phyloP scores from a whole-genome alignment of 2,329 filamentous ascomycete species.

The Colletotrichum eleusines region DNA sequence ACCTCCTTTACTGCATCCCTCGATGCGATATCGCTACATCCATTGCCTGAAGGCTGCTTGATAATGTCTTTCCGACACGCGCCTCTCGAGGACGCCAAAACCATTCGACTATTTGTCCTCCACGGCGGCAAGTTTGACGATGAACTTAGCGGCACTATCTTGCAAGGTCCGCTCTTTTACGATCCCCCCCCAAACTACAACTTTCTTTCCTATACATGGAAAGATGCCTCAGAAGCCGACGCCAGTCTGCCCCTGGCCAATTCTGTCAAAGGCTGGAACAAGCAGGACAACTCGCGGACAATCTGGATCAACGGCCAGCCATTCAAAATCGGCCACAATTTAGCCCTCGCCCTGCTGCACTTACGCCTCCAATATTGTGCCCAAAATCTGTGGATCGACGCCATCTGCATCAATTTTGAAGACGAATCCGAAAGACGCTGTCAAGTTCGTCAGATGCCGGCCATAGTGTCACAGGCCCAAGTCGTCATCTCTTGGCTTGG shows the following conservation, averaged over 20 bases:
- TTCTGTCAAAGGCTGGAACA: background rate
- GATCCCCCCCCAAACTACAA: background rate
- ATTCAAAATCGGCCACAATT: background rate
- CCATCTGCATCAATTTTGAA: background rate
- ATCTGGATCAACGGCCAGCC: background rate
- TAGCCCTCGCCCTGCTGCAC: background rate
- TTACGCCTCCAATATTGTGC: background rate
- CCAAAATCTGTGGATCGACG: background rate
- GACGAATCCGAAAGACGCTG: background rate
- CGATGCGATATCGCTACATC: background rate
- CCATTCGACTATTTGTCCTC: background rate
- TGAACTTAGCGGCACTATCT: background rate
- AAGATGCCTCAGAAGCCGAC: background rate
- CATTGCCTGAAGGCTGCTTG: background rate
- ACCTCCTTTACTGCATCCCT: background rate
- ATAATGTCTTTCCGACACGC: background rate
- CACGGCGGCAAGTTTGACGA: background rate
- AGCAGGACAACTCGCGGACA: background rate
- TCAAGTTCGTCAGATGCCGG: background rate
- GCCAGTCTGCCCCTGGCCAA: background rate
- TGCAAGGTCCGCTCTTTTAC: background rate
- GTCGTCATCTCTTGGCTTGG: background rate
- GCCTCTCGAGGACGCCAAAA: too few relatives aligned
- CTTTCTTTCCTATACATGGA: constrained; percentile 5
- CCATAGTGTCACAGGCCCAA: background rate